A percentile compares a stretch with the other conserved stretches of the same genome.
Conservation (phyloP, 1,284 basidiomycete genomes). For the Rhodofomes roseus region DNA sequence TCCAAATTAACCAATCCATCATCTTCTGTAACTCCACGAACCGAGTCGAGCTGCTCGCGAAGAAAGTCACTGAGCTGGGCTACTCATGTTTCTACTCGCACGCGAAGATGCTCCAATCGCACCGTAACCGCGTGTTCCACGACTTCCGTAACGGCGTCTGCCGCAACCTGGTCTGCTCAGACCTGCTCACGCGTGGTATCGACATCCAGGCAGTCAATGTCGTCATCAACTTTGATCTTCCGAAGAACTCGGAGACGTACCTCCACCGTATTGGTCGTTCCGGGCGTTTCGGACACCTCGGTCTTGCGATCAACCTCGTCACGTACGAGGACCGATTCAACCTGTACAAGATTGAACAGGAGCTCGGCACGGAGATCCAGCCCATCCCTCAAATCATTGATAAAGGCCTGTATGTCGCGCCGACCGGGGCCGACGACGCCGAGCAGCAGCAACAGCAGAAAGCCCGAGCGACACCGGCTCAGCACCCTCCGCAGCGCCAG, state of each 20-base stretch:
- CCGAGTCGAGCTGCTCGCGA: slow-evolving; percentile 97
- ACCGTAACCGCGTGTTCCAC: slow-evolving; percentile 99
- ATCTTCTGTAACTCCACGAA: slow-evolving; percentile 99
- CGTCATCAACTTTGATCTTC: slow-evolving; percentile 99
- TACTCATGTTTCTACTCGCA: slow-evolving; percentile 99
- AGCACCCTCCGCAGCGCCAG: slow-evolving; percentile 13
- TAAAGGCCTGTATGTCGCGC: slow-evolving; percentile 89
- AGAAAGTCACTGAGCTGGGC: slow-evolving; percentile 98
- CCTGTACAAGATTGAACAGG: slow-evolving; percentile 96
- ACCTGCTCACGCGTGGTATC: slow-evolving; percentile 97
- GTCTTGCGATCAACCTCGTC: slow-evolving; percentile 94
- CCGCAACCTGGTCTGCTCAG: slow-evolving; percentile 95
- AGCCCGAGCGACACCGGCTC: slow-evolving; percentile 13
- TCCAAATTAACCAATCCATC: slow-evolving; percentile 99
- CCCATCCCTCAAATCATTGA: slow-evolving; percentile 93
- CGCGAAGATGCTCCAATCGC: slow-evolving; percentile 98
- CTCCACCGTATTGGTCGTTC: slow-evolving; percentile 97
- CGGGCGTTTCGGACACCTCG: slow-evolving; percentile 95
- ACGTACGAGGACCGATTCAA: slow-evolving; percentile 98
- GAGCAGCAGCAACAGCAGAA: slow-evolving; percentile 20
- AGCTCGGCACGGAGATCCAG: slow-evolving; percentile 96
- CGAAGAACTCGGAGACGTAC: slow-evolving; percentile 98
- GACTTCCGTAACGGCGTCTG: slow-evolving; percentile 98
- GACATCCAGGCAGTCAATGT: slow-evolving; percentile 99
- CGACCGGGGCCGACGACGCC: slow-evolving; percentile 46